Evolutionary conservation across 106 monocot species (phyloP).

Genomic region (Iris macrosiphon): DNA sequence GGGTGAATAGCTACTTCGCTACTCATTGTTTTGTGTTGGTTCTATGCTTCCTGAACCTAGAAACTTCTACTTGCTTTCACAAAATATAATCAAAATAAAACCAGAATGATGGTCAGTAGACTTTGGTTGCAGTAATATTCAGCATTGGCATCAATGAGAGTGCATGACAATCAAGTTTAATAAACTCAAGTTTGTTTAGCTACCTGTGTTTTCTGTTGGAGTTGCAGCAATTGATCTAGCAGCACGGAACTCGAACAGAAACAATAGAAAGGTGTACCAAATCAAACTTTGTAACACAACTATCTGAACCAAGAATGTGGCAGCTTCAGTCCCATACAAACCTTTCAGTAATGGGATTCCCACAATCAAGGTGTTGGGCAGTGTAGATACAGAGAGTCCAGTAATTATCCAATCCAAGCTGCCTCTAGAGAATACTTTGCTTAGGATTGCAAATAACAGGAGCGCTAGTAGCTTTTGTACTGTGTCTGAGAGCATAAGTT

Average conservation of each 20-base stretch:
- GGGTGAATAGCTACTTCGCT: too few relatives aligned
- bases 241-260: constrained; percentile 66
- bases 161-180: too few relatives aligned
- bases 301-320: constrained; percentile 52
- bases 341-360: constrained; percentile 68
- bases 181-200: background rate
- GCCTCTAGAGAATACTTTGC: constrained; percentile 19
- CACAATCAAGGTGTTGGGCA: constrained; percentile 71
- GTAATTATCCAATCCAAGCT: constrained; percentile 66
- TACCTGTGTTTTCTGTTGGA: constrained; percentile 25
- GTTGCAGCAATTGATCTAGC: constrained; percentile 23
- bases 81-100: too few relatives aligned
- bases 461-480: constrained; percentile 52
- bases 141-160: too few relatives aligned
- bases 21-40: too few relatives aligned
- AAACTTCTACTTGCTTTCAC: too few relatives aligned
- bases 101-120: too few relatives aligned
- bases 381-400: constrained; percentile 59
- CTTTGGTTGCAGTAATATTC: too few relatives aligned
- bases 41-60: too few relatives aligned
- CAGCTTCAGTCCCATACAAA: constrained; percentile 69
- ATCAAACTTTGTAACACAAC: constrained; percentile 61
- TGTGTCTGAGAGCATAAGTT: constrained; percentile 56
- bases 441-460: constrained; percentile 28
- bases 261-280: constrained; percentile 55